Base-by-base conservation (phyloP, 164 flowering plant species). In the Macadamia integrifolia region DNA sequence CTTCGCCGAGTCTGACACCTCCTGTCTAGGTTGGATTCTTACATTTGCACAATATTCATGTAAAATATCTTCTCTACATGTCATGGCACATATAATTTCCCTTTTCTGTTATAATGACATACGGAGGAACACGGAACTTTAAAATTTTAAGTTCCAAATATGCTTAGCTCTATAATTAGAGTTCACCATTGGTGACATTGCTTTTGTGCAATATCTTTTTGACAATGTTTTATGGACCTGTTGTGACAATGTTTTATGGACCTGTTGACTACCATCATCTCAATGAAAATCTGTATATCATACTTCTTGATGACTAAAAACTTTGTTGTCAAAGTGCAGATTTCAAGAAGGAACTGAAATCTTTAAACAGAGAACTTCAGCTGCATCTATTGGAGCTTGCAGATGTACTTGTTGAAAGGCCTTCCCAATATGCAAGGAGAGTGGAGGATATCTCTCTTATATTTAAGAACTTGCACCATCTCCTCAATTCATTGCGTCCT, bases 351-450 rank as follows among this genome's bases (percentile, higher is more conserved):
- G 96, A 90, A 75, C 70, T 92, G 76, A 82, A 84, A 62, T 76
- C 85, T 0, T 89, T 92, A 44, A 93, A 93, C 66, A 83, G 98
- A 79, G 97, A 93, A 72, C 68, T 93, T 79, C 95, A 87, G 79
- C 84, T 93, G 50, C 93, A 93, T 69, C 76, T 93, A 58, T 76
- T 93, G 82, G 98, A 93, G 85, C 93, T 93, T 70, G 88, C 97
- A 67, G 98, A 93, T 81, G 82, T 90, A 78, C 92, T 92, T 80
- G 91, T 92, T 72, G 96, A 92, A 79, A 81, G 92, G 66, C 98
- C 98, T 55, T 90, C 95, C 61, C 98, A 92, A 65, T 92, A 92
- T 79, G 98, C 96, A 23, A 83, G 95, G 77, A 82, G 93, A 83
- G 96, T 92, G 57, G 98, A 90, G 71, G 96, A 92, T 52, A 84